Base-by-base conservation (phyloP, 495 filamentous ascomycete genomes). In the Talaromyces proteolyticus region DNA sequence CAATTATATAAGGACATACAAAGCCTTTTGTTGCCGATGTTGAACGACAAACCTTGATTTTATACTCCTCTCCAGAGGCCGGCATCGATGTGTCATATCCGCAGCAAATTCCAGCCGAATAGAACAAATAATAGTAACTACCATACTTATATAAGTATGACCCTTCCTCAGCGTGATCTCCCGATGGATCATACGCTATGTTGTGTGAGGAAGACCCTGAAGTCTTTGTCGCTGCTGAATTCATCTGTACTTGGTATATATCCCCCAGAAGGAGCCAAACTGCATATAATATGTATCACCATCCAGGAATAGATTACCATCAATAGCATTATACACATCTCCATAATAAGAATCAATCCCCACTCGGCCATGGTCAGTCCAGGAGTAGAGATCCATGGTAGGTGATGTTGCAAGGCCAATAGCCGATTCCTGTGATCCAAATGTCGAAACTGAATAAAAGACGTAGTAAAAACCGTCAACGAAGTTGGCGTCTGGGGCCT, bases 191-290 rank as follows among this genome's bases (percentile, higher is more conserved):
- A 52, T 73, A 84, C 0, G 79, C 82, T 19, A 91, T 55, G 17
- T 74, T 70, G 43, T 75, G 64, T 10, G n/a, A n/a, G 0, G 66
- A 64, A 1, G 61, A 54, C 0, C 65, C 65, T 1, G 58, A 53
- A 1, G 67, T 59, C 44, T 63, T 66, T 17, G 61, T 78, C 6
- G 74, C 65, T 1, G 65, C 57, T n/a, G 66, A 55, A 29, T 60
- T 72, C 76, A 88, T 75, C 4, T 72, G 55, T 2, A 79, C 82
- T 56, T 87, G 85, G 63, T 80, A 83, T 43, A 88, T 70, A 53
- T 83, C 81, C 70, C 63, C 86, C 85, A 91, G 66, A 87, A 91
- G 6, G 76, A 81, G 0, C 86, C 86, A 44, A 86, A 91, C 44
- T 71, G 80, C 52, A 90, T 68, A 50, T 77, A 78, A 42, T 78